Percentiles rank a stretch among this genome's conserved stretches.
Evolutionary conservation across 768 basidiomycete genomes (phyloP).

Genomic region (Chalciporus piperatus): DNA sequence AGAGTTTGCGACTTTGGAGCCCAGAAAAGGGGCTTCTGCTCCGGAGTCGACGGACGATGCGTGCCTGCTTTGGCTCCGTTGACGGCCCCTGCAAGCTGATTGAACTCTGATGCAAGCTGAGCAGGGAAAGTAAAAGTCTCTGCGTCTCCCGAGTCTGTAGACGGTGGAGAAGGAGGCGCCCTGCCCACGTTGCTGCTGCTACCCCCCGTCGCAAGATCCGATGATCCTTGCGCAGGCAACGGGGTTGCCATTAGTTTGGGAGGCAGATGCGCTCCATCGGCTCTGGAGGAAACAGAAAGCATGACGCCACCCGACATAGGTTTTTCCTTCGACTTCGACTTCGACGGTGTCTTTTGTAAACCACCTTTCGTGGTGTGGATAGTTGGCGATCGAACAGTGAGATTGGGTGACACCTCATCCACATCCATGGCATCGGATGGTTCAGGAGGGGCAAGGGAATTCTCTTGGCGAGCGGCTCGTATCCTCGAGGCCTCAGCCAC

Average conservation of each 20-base stretch:
- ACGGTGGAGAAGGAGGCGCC: slow-evolving; percentile 6
- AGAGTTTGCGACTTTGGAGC: slow-evolving; percentile 25
- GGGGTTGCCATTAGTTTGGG: background rate
- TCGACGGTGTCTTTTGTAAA: background rate
- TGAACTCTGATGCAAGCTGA: slow-evolving; percentile 15
- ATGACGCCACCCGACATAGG: slow-evolving; percentile 18
- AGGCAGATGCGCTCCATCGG: background rate
- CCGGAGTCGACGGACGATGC: slow-evolving; percentile 1
- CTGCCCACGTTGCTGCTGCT: background rate
- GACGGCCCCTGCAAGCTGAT: background rate
- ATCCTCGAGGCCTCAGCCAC: slow-evolving; percentile 28
- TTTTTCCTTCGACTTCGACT: slow-evolving; percentile 1
- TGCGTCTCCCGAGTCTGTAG: slow-evolving; percentile 13
- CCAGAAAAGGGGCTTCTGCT: slow-evolving; percentile 13
- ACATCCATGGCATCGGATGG: background rate
- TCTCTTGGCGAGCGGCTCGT: slow-evolving; percentile 17
- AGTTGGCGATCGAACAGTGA: background rate
- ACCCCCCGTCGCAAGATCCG: background rate
- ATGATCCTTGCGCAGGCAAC: background rate
- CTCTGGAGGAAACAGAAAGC: slow-evolving; percentile 8
- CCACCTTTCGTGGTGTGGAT: background rate
- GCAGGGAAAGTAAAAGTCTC: slow-evolving; percentile 6
- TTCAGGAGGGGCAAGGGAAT: background rate
- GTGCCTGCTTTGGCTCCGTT: background rate
- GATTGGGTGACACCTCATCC: background rate